Evolutionary conservation across 2,329 filamentous ascomycete species (phyloP), one percentile per base, ranked within the genome.

Genomic region (Pseudocercospora eumusae): DNA sequence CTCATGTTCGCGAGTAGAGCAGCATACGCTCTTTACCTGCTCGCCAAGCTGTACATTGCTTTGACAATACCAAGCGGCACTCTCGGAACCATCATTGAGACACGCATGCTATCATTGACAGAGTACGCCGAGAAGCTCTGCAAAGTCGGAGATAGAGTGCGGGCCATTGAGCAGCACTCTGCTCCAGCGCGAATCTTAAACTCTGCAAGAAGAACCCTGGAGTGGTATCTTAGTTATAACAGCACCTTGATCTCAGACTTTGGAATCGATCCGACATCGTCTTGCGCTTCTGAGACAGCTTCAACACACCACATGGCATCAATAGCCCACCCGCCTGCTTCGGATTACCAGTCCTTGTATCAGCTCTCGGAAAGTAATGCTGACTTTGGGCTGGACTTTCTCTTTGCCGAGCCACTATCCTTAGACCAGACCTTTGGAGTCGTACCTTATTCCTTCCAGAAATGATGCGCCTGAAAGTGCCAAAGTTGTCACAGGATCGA

Each of bases 31-130:
- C 60, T 68, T 11, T 71, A 68, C 49, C 54, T 69, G 1, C 64
- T 73, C 7, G 53, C 66, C n/a, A 72, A 70, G 56, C 56, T 71
- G 11, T 69, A 72, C 60, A 68, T 73, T 21, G 70, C 70, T 4
- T 59, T 65, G 1, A 69, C 68, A 1, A 66, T 64, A 3, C 59
- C 61, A 13, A 68, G 69, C 18, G 72, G 69, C 60, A 70, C 71
- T 3, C 67, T 66, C 18, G 68, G 70, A 11, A 44, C 63, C 6
- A 66, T 73, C 36, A 62, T 75, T 42, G 66, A 68, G 15, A 59
- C 65, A 3, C 62, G 66, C n/a, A 61, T 69, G n/a, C 55, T 75
- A 5, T 64, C 65, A 7, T 52, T 69, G 2, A 66, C 69, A 10
- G 67, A 69, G 11, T 71, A 73, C 42, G 62, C 72, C 18, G 65